A percentile compares a stretch with the other conserved stretches of the same genome.
phyloP scores from a whole-genome alignment of 2,329 filamentous ascomycete genomes.

The Trichoderma lentiforme region DNA sequence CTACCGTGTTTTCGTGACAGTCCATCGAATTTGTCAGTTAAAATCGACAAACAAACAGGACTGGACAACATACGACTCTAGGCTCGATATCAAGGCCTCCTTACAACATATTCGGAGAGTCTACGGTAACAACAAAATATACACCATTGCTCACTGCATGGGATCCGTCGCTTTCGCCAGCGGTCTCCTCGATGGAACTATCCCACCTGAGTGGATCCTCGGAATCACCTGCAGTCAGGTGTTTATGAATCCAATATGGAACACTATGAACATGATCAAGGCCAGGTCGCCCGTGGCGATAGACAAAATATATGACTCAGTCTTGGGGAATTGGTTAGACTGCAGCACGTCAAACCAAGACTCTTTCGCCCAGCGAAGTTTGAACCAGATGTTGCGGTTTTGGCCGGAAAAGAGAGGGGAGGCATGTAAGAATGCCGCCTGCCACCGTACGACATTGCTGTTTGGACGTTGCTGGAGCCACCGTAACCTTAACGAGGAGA shows the following conservation, averaged over 20 bases:
- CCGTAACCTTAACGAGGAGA: conserved; percentile 61
- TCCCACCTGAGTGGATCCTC: conserved; percentile 53
- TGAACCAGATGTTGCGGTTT: conserved; percentile 57
- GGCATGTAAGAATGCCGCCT: conserved; percentile 59
- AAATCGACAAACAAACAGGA: conserved; percentile 45
- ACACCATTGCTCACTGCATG: conserved; percentile 62
- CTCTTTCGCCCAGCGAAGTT: conserved; percentile 44
- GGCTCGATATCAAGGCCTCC: conserved; percentile 56
- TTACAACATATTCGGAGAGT: conserved; percentile 49
- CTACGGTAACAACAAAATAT: conserved; percentile 41
- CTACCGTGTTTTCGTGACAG: conserved; percentile 56
- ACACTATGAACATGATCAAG: conserved; percentile 54
- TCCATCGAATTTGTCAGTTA: conserved; percentile 56
- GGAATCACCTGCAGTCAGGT: conserved; percentile 60
- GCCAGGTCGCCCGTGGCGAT: conserved; percentile 46
- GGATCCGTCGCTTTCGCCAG: conserved; percentile 56
- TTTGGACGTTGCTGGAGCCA: conserved; percentile 64
- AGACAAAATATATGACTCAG: conserved; percentile 46
- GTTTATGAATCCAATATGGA: conserved; percentile 62
- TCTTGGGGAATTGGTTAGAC: conserved; percentile 54
- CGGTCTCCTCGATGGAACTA: conserved; percentile 60
- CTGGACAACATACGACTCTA: conserved; percentile 59
- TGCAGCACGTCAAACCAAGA: conserved; percentile 45
- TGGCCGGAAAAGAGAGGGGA: conserved; percentile 54
- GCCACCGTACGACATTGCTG: conserved; percentile 57